A percentile compares a stretch with the other conserved stretches of the same genome.
Evolutionary conservation across 129 eudicot genomes (phyloP).

Genomic region (Helichrysum umbraculigerum): DNA sequence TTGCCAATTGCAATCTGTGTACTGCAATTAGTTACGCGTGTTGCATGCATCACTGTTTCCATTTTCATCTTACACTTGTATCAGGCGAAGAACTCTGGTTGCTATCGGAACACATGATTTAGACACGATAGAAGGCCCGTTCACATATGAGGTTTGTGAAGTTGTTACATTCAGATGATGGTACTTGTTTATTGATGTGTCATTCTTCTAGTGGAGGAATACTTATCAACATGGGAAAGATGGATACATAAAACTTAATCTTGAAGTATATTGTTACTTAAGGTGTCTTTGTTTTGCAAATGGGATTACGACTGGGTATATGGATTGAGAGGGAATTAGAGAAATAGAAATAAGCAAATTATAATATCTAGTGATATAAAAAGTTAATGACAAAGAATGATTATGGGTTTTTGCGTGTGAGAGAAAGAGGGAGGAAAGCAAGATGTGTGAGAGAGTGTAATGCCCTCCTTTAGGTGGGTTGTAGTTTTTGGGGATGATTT

Average conservation of each 20-base stretch:
- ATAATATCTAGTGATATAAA: no score
- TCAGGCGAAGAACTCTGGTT: slow-evolving; percentile 87
- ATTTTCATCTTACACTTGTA: slow-evolving; percentile 13
- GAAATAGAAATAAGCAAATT: no score
- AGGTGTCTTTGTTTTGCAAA: no score
- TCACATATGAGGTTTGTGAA: slow-evolving; percentile 83
- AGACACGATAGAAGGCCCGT: slow-evolving; percentile 88
- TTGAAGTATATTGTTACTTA: neutral
- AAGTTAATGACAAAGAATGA: no score
- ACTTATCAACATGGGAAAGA: neutral
- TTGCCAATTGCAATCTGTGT: neutral
- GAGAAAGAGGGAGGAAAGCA: no score
- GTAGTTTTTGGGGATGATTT: no score
- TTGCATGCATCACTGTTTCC: slow-evolving; percentile 1
- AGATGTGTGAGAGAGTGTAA: no score
- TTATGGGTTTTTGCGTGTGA: no score
- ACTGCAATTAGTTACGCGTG: neutral
- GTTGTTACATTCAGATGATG: slow-evolving; percentile 16
- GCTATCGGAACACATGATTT: slow-evolving; percentile 98
- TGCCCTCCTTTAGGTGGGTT: no score
- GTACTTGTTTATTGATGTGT: neutral
- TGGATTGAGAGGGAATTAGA: no score
- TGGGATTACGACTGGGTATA: no score
- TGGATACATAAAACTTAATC: neutral
- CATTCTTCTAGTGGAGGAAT: neutral